phyloP scores from a whole-genome alignment of 805 yeast species.

The Candida morakotiae region DNA sequence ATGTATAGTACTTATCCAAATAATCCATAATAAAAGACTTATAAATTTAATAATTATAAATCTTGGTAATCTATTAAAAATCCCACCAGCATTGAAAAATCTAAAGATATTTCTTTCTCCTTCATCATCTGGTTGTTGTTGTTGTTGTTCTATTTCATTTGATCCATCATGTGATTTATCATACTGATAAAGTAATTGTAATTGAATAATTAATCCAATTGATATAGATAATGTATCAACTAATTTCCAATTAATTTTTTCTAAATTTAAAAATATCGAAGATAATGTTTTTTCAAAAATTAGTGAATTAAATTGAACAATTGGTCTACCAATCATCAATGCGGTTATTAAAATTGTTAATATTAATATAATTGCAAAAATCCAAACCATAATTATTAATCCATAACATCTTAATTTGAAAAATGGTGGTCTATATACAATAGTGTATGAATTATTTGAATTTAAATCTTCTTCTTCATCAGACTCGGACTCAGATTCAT shows the following conservation, averaged over 20 bases:
- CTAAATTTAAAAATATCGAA: not conserved
- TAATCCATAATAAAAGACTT: conserved; percentile 12
- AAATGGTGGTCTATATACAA: conserved; percentile 84
- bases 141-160: conserved; percentile 1
- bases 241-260: conserved; percentile 14
- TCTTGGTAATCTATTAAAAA: conserved; percentile 6
- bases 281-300: not conserved
- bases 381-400: conserved; percentile 46
- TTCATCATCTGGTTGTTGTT: not conserved
- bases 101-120: conserved; percentile 1
- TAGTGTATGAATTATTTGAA: conserved; percentile 48
- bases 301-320: conserved; percentile 7
- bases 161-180: conserved; percentile 7
- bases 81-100: conserved; percentile 2
- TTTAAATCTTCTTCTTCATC: conserved; percentile 32
- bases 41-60: not conserved
- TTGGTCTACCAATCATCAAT: conserved; percentile 26
- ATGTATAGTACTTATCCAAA: conserved; percentile 19
- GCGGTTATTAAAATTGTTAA: conserved; percentile 18
- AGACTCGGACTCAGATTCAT: conserved; percentile 8
- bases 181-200: conserved; percentile 10
- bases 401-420: conserved; percentile 57
- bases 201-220: conserved; percentile 15
- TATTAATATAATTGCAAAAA: conserved; percentile 34
- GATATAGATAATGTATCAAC: conserved; percentile 18